Percentiles rank a stretch among this genome's conserved stretches.
Evolutionary conservation across 208 protist genomes (phyloP).

Genomic region (Acanthamoeba culbertsoni): DNA sequence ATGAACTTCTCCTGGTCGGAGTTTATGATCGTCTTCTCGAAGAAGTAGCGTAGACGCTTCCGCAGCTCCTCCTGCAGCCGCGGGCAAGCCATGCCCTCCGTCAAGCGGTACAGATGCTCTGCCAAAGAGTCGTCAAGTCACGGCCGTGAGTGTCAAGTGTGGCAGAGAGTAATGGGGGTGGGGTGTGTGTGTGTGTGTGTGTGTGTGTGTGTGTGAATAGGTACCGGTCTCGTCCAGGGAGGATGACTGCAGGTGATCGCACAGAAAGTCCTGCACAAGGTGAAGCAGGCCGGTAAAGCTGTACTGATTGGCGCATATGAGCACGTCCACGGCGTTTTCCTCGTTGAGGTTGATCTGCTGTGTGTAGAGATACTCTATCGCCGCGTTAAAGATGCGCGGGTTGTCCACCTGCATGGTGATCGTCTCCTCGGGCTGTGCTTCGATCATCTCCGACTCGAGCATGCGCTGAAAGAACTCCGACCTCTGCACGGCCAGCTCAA

Average conservation of each 20-base stretch:
- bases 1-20: slow-evolving; percentile 34
- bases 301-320: slow-evolving; percentile 56
- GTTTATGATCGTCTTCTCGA: slow-evolving; percentile 25
- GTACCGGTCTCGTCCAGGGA: slow-evolving; percentile 26
- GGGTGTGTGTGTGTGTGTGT: no score
- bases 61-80: background rate
- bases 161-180: background rate
- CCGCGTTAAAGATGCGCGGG: slow-evolving; percentile 8
- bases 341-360: slow-evolving; percentile 42
- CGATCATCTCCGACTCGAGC: slow-evolving; percentile 51
- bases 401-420: slow-evolving; percentile 57
- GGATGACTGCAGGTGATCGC: background rate
- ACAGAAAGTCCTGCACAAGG: slow-evolving; percentile 22
- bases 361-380: slow-evolving; percentile 52
- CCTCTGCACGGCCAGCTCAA: background rate
- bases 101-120: slow-evolving; percentile 22
- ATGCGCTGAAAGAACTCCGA: slow-evolving; percentile 56
- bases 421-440: background rate
- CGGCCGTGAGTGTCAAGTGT: no score
- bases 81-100: background rate
- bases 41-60: slow-evolving; percentile 5
- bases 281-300: slow-evolving; percentile 36
- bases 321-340: slow-evolving; percentile 50
- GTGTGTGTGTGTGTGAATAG: no score
- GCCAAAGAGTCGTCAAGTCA: no score